Evolutionary conservation across 164 flowering plant species (phyloP), one percentile per base, ranked within the genome.

Genomic region (Tinospora cordifolia): DNA sequence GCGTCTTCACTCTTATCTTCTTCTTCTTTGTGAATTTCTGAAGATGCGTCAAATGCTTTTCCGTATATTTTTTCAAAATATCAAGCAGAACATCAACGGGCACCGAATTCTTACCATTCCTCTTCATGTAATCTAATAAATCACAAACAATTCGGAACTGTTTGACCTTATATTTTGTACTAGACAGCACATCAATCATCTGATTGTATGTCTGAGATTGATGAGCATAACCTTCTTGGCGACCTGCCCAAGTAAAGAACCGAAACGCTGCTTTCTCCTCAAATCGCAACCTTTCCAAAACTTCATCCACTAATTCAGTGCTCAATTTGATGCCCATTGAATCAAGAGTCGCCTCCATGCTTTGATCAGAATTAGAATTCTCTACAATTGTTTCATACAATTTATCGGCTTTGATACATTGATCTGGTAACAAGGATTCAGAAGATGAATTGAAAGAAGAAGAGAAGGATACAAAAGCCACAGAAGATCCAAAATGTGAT

Each of bases 81-180:
- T 62, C 76, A 65, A 87, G 69, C n/a, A 94, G 77, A 63, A 79
- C 86, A 22, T 92, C 98, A 57, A 84, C 73, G 2, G 99, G 99
- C 34, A 94, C 92, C 2, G 76, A 70, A 34, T 69, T 82, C 77
- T 82, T 89, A 12, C 71, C 70, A 41, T 80, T 86, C 77, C 98
- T 84, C 84, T 94, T 94, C 98, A 94, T 92, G 80, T 89, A 88
- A 79, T 94, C 97, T 62, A 94, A 77, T 64, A 92, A 27, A 73
- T 90, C 95, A 75, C 93, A 89, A 13, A 94, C 84, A 14, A 94
- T 83, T 21, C 91, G 80, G 74, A 87, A 94, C 82, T 89, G 95
- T 75, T 86, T 94, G 3, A 83, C 83, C 80, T 88, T 90, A 74
- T 89, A 87, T 63, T 81, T 89, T 0, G 98, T 89, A 70, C 84